Evolutionary conservation across 1,139 yeast genomes (phyloP).

Genomic region (Candida dubliniensis): DNA sequence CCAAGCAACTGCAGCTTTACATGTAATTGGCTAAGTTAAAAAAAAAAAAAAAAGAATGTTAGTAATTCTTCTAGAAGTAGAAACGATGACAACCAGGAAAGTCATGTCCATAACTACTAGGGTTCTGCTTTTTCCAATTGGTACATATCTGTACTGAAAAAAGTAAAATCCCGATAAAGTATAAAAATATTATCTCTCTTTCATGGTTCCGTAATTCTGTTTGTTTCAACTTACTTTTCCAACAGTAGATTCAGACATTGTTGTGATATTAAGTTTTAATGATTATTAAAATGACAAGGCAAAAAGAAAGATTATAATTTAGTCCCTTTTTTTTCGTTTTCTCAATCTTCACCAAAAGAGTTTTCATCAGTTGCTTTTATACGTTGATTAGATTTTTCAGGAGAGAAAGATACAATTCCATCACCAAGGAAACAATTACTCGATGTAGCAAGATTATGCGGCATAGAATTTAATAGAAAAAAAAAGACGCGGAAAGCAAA

Average conservation of each 20-base stretch:
- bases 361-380: no score
- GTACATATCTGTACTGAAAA: background rate
- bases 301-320: background rate
- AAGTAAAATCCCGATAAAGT: no score
- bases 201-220: no score
- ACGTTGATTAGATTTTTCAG: no score
- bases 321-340: background rate
- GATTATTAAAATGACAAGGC: background rate
- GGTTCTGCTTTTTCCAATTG: background rate
- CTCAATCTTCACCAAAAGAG: no score
- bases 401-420: no score
- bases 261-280: background rate
- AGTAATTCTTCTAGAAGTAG: constrained; percentile 8
- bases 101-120: background rate
- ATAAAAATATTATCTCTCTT: no score
- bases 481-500: no score
- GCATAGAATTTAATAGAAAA: no score
- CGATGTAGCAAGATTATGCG: no score
- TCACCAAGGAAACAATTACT: no score
- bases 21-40: constrained; percentile 61
- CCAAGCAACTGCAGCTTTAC: constrained; percentile 98
- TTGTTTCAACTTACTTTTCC: constrained; percentile 35
- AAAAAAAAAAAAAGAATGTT: constrained; percentile 9
- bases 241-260: constrained; percentile 30
- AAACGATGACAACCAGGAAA: background rate